A percentile compares a stretch with the other conserved stretches of the same genome.
These are phyloP conservation scores for Tylopilus sp. DNA, from an alignment of 768 basidiomycete species.

Conservation along the genomic window DNA sequence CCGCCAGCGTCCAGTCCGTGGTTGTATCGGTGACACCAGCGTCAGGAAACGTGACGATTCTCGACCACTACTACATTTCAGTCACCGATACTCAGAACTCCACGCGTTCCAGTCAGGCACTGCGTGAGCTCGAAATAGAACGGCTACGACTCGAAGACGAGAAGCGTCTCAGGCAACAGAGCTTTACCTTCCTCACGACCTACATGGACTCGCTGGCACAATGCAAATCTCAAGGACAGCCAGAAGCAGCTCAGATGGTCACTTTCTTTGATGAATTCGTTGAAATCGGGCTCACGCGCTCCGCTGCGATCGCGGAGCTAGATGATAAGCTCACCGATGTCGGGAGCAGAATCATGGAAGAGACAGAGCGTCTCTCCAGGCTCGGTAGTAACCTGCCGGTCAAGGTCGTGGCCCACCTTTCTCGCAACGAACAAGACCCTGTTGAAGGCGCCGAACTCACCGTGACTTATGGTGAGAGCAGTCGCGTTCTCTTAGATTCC, in stretches of 20 bases:
- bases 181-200: conserved; percentile 23
- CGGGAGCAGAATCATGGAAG: conserved; percentile 8
- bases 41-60: conserved; percentile 9
- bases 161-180: conserved; percentile 16
- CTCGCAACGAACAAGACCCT: neutral
- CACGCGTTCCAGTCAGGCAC: neutral
- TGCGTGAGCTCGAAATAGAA: conserved; percentile 10
- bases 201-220: conserved; percentile 27
- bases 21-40: conserved; percentile 12
- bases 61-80: conserved; percentile 11
- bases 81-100: neutral
- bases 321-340: conserved; percentile 14
- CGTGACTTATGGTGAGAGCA: conserved; percentile 17
- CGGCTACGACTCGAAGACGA: conserved; percentile 16
- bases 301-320: conserved; percentile 14
- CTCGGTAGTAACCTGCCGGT: neutral
- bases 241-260: conserved; percentile 17
- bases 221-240: conserved; percentile 9
- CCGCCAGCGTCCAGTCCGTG: conserved; percentile 1
- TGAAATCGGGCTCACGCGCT: conserved; percentile 18
- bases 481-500: no score
- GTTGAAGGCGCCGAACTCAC: conserved; percentile 14
- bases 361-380: conserved; percentile 5
- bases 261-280: conserved; percentile 23
- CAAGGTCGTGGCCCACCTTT: conserved; percentile 9